Base-by-base conservation (phyloP, 2,329 filamentous ascomycete genomes). In the Ceratocystis alfenasii region DNA sequence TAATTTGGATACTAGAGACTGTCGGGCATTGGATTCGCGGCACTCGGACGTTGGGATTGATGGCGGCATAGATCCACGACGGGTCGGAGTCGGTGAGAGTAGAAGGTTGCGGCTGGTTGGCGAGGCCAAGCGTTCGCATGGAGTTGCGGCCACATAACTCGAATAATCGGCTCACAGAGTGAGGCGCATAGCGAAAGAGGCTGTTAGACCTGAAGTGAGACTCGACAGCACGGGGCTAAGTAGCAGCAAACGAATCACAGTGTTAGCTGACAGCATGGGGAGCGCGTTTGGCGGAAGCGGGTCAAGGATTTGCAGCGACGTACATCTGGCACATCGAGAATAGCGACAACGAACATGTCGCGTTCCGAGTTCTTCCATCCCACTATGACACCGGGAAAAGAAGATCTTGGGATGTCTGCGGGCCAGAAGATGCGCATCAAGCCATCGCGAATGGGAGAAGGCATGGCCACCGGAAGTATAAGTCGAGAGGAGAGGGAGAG, bases 381-480 rank as follows among this genome's bases (percentile, higher is more conserved):
- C 60, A 99, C 89, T 69, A 99, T 85, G 68, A 96, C 89, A 57
- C 93, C 94, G 53, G 90, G 84, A 66, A 83, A 80, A 70, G 85
- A 83, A 65, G 87, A 88, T 75, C 81, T 82, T 65, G 83, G 81
- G 72, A 90, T 85, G 77, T 95, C 92, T 73, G 88, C 88, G 72
- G 94, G 95, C 94, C 94, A 99, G 79, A 99, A 97, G 79, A 99
- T 87, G 80, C 94, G 90, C 87, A 97, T 90, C 80, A 97, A 81
- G 73, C 89, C 92, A 89, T 94, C 84, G 81, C 85, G 81, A 78
- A 84, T 83, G 79, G 83, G 79, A 84, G 87, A 87, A 81, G 80
- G 82, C 77, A 74, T 73, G 71, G 71, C 71, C 71, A 71, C 65
- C 63, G 65, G 65, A 48, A 64, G 62, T 65, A 66, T 66, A 73